Evolutionary conservation across 1,284 basidiomycete genomes (phyloP), one percentile per base, ranked within the genome.

Genomic region (Leccinum angustisporum): DNA sequence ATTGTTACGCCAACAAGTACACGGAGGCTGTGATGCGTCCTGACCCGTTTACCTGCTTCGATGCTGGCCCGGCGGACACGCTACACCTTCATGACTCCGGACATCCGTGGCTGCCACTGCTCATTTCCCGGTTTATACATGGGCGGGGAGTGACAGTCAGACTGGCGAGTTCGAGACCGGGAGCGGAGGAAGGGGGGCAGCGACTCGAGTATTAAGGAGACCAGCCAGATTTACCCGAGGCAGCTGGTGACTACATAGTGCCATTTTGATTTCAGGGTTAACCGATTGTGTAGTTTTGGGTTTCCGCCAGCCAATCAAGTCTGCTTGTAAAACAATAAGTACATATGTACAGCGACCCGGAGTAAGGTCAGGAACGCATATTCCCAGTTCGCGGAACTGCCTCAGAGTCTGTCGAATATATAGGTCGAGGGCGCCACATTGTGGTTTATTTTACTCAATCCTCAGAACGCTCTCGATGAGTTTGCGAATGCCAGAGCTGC

Each of bases 41-140:
- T 80, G 91, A 14, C 91, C 92, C 25, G 1, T 89, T 90, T 72
- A 86, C 86, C 7, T 95, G 93, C 68, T 77, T 95, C 89, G 90
- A 7, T 95, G 94, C 68, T 91, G 88, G 91, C 66, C 72, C 18
- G 78, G 77, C 56, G 80, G 78, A 21, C 91, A 89, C 71, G 78
- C 83, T 51, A 71, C 91, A 91, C 72, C 77, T 89, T 63, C 81
- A 77, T 65, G 80, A 84, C 21, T 69, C 79, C 3, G 79, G 79
- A 0, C 91, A 93, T 72, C 67, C 72, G 5, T 36, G 34, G 34
- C 14, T 36, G 2, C 34, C 34, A 34, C 33, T 34, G 34, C 13
- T 36, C 34, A 34, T 34, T 34, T 34, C 34, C 34, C 13, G 34
- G 34, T 13, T 36, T 36, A 13, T 36, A 36, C 34, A 36, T 36